A percentile compares a stretch with the other conserved stretches of the same genome.
Evolutionary conservation across 2,329 filamentous ascomycete genomes (phyloP).

Genomic region (Microdochium paspali): DNA sequence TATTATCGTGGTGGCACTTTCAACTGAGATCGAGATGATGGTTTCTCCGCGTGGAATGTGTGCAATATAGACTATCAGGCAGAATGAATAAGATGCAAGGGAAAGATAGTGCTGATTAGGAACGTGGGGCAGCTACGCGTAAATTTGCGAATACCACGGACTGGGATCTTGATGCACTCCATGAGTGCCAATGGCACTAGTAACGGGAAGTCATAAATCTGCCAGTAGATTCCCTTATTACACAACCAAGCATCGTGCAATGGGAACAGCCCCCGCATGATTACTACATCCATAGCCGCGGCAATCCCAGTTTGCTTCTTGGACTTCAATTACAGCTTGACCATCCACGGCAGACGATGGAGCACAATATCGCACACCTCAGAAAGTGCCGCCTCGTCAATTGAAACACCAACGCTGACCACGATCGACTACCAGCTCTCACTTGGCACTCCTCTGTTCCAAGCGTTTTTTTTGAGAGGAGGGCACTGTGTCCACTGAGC

Average conservation of each 20-base stretch:
- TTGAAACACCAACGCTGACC: constrained; percentile 19
- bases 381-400: constrained; percentile 12
- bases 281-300: constrained; percentile 2
- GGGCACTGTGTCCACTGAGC: constrained; percentile 21
- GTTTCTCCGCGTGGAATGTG: constrained; percentile 11
- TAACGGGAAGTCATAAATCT: not conserved
- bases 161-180: constrained; percentile 1
- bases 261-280: constrained; percentile 1
- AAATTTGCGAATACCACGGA: constrained; percentile 2
- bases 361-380: constrained; percentile 1
- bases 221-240: too few species aligned
- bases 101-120: not conserved
- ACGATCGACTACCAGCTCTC: constrained; percentile 18
- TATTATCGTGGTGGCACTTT: constrained; percentile 23
- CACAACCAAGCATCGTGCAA: too few species aligned
- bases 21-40: constrained; percentile 16
- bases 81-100: not conserved
- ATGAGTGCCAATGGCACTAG: constrained; percentile 2
- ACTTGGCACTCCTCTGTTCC: constrained; percentile 13
- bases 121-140: constrained; percentile 1
- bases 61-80: not conserved
- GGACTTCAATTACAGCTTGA: constrained; percentile 1
- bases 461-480: constrained; percentile 19
- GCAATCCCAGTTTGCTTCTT: constrained; percentile 2
- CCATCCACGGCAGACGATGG: constrained; percentile 1